These are phyloP conservation scores for Leccinum variicolor DNA, from an alignment of 768 basidiomycete genomes.

Conservation along the genomic window DNA sequence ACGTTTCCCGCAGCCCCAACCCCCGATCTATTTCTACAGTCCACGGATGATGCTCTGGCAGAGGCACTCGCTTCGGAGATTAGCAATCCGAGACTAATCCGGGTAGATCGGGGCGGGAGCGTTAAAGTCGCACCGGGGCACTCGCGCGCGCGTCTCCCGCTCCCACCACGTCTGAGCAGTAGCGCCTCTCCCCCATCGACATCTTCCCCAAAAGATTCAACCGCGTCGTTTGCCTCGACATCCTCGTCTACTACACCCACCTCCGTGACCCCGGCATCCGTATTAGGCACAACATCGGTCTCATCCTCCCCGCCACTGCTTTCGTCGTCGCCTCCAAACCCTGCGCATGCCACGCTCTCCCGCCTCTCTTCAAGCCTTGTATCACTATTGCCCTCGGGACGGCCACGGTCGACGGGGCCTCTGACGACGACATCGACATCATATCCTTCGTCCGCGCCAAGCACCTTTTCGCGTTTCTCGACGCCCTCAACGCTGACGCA, in stretches of 20 bases:
- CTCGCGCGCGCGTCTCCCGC: conserved; percentile 12
- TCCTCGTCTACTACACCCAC: neutral
- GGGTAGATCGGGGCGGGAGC: conserved; percentile 3
- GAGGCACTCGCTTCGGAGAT: conserved; percentile 36
- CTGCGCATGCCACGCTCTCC: conserved; percentile 39
- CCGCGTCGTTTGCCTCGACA: conserved; percentile 4
- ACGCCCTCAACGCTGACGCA: conserved; percentile 33
- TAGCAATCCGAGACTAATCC: conserved; percentile 7
- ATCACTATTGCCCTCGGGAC: conserved; percentile 38
- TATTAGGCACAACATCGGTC: neutral
- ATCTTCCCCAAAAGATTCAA: conserved; percentile 18
- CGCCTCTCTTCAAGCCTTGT: conserved; percentile 50
- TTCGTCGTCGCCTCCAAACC: conserved; percentile 2
- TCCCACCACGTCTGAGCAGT: conserved; percentile 22
- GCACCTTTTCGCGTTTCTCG: conserved; percentile 11
- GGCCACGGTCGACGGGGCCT: conserved; percentile 10
- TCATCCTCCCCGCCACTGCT: neutral
- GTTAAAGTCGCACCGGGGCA: conserved; percentile 11
- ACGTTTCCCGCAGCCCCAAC: conserved; percentile 25
- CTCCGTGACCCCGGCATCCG: neutral
- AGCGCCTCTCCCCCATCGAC: conserved; percentile 24
- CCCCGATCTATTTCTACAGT: conserved; percentile 29
- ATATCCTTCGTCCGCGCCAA: conserved; percentile 11
- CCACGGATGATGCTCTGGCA: conserved; percentile 35
- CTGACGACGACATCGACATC: conserved; percentile 2